A percentile compares a stretch with the other conserved stretches of the same genome.
Conservation (phyloP, 257 asterid genomes). For the Solanum acaule region DNA sequence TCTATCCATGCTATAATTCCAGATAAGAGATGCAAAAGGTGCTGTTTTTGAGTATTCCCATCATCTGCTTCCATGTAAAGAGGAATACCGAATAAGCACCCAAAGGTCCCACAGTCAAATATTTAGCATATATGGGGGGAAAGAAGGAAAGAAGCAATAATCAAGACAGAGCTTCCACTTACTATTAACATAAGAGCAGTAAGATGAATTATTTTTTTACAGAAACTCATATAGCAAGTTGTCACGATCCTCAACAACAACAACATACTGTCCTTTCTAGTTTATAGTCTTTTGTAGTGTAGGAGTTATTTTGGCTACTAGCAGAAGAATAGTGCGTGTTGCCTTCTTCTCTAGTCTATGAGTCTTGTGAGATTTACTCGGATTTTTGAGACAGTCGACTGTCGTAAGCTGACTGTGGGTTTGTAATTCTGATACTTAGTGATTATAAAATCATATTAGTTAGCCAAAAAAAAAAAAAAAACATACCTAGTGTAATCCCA, state of each 20-base stretch:
- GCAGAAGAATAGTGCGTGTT: neutral
- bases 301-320: neutral
- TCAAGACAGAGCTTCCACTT: neutral
- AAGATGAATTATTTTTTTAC: neutral
- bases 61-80: slow-evolving; percentile 31
- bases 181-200: neutral
- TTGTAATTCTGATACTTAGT: neutral
- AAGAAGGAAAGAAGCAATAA: neutral
- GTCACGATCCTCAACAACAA: neutral
- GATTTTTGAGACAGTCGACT: neutral
- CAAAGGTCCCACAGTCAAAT: neutral
- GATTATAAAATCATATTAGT: neutral
- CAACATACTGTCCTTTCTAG: neutral
- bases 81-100: neutral
- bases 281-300: neutral
- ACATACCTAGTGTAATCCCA: neutral
- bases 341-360: neutral
- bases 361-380: neutral
- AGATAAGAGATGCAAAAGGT: slow-evolving; percentile 68
- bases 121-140: neutral
- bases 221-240: neutral
- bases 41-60: slow-evolving; percentile 68
- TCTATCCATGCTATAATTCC: slow-evolving; percentile 86
- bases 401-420: neutral
- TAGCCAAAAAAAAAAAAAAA: neutral